phyloP scores from a whole-genome alignment of 129 eudicot species.

The Pittosporum tobira region DNA sequence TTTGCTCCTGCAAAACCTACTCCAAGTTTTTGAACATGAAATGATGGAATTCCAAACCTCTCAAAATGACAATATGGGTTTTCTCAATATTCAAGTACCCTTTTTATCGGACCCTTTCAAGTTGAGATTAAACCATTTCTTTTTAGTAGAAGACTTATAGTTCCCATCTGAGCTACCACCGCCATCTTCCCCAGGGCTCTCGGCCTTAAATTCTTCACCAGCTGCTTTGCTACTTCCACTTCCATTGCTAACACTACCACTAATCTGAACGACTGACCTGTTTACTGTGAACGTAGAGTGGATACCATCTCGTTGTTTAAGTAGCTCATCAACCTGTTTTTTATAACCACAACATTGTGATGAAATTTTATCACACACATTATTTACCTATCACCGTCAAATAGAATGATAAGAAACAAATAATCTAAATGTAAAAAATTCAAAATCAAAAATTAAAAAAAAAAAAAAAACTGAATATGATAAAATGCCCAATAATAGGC shows the following conservation, averaged over 20 bases:
- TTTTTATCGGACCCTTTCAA: conserved; percentile 65
- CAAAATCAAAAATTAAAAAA: too few relatives aligned
- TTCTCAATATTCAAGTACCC: conserved; percentile 18
- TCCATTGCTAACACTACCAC: conserved; percentile 43
- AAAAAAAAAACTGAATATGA: too few relatives aligned
- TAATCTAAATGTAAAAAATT: too few relatives aligned
- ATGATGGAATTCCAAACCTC: neutral
- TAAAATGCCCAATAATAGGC: too few relatives aligned
- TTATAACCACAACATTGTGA: neutral
- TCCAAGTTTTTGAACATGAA: neutral
- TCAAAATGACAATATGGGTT: neutral
- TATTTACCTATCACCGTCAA: too few relatives aligned
- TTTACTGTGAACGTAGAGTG: conserved; percentile 72
- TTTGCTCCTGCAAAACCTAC: conserved; percentile 6
- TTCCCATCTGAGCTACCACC: conserved; percentile 64
- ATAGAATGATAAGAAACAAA: too few relatives aligned
- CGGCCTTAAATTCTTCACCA: conserved; percentile 45
- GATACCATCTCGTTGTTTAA: conserved; percentile 73
- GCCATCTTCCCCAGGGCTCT: conserved; percentile 69
- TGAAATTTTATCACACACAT: too few relatives aligned
- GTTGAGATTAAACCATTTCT: conserved; percentile 75
- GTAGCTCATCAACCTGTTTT: conserved; percentile 93
- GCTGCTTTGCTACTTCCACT: conserved; percentile 51
- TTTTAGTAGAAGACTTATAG: conserved; percentile 52
- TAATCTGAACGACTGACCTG: conserved; percentile 33